Percentiles rank a stretch among this genome's conserved stretches.
phyloP scores from a whole-genome alignment of 192 early-diverging fungal genomes.

The Powellomyces hirtus region DNA sequence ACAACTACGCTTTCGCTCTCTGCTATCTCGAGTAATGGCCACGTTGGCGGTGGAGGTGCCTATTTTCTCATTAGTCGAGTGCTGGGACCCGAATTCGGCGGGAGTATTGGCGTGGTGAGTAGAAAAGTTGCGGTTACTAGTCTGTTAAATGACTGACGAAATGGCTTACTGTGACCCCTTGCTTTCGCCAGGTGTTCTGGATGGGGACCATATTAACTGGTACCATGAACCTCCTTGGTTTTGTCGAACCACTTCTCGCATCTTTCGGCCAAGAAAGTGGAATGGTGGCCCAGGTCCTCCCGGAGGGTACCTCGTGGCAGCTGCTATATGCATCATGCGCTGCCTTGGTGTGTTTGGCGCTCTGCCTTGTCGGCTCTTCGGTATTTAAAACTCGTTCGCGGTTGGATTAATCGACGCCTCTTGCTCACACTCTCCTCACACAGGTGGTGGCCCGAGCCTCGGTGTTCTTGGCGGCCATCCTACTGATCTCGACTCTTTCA shows the following conservation, averaged over 20 bases:
- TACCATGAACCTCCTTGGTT: constrained; percentile 29
- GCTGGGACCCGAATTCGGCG: constrained; percentile 43
- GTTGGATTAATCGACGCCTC: not conserved
- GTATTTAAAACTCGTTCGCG: not conserved
- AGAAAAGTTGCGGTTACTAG: no score
- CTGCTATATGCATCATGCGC: constrained; percentile 15
- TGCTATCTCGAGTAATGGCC: constrained; percentile 33
- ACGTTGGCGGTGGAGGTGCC: constrained; percentile 17
- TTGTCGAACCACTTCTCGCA: constrained; percentile 26
- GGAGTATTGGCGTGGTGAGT: constrained; percentile 33
- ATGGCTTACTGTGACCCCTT: no score
- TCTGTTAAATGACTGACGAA: no score
- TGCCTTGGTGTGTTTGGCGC: constrained; percentile 10
- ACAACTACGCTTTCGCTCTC: constrained; percentile 36
- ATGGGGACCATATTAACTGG: constrained; percentile 24
- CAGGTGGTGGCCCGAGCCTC: constrained; percentile 16
- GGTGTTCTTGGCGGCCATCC: constrained; percentile 15
- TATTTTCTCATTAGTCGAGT: constrained; percentile 37
- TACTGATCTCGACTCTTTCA: constrained; percentile 10
- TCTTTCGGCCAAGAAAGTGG: constrained; percentile 7
- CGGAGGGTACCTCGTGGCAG: constrained; percentile 21
- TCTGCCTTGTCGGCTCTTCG: constrained; percentile 22
- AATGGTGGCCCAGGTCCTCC: not conserved
- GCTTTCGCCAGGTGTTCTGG: no score
- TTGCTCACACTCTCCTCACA: not conserved